These are phyloP conservation scores for Parafenestella ontariensis DNA, from an alignment of 2,329 filamentous ascomycete genomes.

Conservation along the genomic window DNA sequence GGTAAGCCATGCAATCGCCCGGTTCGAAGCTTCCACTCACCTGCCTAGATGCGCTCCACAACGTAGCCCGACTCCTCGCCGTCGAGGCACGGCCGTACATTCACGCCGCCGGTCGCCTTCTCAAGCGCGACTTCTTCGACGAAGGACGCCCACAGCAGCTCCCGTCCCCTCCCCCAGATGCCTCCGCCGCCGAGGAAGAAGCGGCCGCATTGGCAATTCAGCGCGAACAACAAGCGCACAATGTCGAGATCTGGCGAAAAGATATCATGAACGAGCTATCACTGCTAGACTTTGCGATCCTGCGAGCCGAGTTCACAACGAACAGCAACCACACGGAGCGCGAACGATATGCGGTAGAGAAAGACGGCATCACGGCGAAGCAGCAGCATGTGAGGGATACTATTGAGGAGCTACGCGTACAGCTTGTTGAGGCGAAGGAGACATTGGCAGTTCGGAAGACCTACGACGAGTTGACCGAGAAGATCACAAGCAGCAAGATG, in stretches of 20 bases:
- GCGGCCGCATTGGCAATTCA: slow-evolving; percentile 54
- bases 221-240: slow-evolving; percentile 59
- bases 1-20: slow-evolving; percentile 34
- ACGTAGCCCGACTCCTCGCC: slow-evolving; percentile 77
- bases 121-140: slow-evolving; percentile 71
- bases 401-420: slow-evolving; percentile 73
- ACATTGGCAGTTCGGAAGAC: slow-evolving; percentile 79
- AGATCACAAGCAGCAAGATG: slow-evolving; percentile 81
- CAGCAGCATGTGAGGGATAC: slow-evolving; percentile 79
- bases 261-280: slow-evolving; percentile 89
- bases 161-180: slow-evolving; percentile 72
- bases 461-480: slow-evolving; percentile 87
- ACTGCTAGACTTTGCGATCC: slow-evolving; percentile 83
- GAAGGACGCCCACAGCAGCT: slow-evolving; percentile 62
- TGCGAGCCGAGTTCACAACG: slow-evolving; percentile 85
- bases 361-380: slow-evolving; percentile 77
- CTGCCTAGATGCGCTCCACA: slow-evolving; percentile 77
- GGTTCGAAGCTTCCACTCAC: slow-evolving; percentile 16
- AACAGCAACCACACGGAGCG: slow-evolving; percentile 84
- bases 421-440: slow-evolving; percentile 70
- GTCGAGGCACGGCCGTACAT: slow-evolving; percentile 94
- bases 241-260: slow-evolving; percentile 75
- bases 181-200: slow-evolving; percentile 53
- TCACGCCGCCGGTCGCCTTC: slow-evolving; percentile 81
- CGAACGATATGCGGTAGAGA: slow-evolving; percentile 81